Base-by-base conservation (phyloP, 2,329 filamentous ascomycete species). In the Xylariaceae sp. region DNA sequence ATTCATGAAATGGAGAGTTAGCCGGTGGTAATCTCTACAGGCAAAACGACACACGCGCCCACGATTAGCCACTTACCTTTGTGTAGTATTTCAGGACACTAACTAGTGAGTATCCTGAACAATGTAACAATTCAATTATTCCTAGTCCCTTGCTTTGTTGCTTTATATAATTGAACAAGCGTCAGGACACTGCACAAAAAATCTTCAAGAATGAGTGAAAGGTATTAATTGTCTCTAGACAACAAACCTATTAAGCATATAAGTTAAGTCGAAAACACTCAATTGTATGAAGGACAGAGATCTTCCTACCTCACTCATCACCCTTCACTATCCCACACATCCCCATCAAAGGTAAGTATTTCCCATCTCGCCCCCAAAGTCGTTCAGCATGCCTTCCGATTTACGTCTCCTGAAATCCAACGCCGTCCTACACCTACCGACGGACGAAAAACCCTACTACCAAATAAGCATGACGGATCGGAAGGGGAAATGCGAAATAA, bases 1-100 rank as follows among this genome's bases (percentile, higher is more conserved):
- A 23, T 37, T 33, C 17, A 12, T 16, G 6, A 21, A 36, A 23
- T 19, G 11, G 16, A 21, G 19, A 31, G 37, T 4, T 23, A 24
- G 26, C 41, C 19, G 16, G 12, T 8, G 31, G 41, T 2, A 31
- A 36, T 28, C n/a, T 19, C 14, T 9, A 39, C 31, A 29, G 26
- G n/a, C 21, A 17, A 11, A 23, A 6, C 19, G 21, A 28, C 29
- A 31, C 26, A 21, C 19, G 3, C 37, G 17, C 29, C 23, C 6
- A 24, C 39, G 21, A 3, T 40, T 44, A 7, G 24, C 19, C 19
- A 51, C 11, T 21, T 33, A 34, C 17, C 9, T 11, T 17, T 46
- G 28, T 9, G 31, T 53, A 57, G 23, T 44, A 41, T 31, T 53
- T 57, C n/a, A n/a, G n/a, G n/a, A n/a, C 43, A 43, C 17, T 53